These are phyloP conservation scores for Heliamphora exappendiculata DNA, from an alignment of 148 eudicot genomes.

Conservation along the genomic window DNA sequence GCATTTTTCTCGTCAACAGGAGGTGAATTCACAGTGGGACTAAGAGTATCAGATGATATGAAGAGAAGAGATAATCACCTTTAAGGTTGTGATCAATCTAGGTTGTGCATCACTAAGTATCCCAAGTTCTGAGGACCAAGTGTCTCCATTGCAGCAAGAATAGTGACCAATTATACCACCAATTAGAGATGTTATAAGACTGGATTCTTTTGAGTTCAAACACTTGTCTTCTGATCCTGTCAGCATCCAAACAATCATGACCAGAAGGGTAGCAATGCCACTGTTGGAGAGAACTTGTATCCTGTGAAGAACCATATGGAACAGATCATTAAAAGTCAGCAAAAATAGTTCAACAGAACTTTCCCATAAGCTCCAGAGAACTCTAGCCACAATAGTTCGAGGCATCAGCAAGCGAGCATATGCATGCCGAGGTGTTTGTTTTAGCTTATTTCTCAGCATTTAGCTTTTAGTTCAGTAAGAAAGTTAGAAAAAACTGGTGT, in stretches of 20 bases:
- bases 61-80: constrained; percentile 34
- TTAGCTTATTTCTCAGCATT: too few relatives aligned
- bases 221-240: constrained; percentile 56
- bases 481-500: too few relatives aligned
- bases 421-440: neutral
- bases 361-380: neutral
- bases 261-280: constrained; percentile 52
- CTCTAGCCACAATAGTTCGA: neutral
- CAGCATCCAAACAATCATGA: constrained; percentile 48
- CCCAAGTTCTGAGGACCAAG: constrained; percentile 99
- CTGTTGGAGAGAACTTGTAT: constrained; percentile 76
- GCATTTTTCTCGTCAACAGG: neutral
- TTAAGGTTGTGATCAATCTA: constrained; percentile 72
- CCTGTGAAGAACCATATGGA: constrained; percentile 37
- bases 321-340: constrained; percentile 1
- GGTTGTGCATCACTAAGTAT: constrained; percentile 79
- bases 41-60: neutral
- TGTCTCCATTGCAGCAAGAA: constrained; percentile 85
- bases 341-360: neutral
- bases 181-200: constrained; percentile 51
- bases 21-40: neutral
- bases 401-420: neutral
- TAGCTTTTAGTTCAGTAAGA: too few relatives aligned
- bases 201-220: constrained; percentile 70
- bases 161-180: constrained; percentile 93